phyloP scores from a whole-genome alignment of 495 filamentous ascomycete species.

The Aspergillus avenaceus region DNA sequence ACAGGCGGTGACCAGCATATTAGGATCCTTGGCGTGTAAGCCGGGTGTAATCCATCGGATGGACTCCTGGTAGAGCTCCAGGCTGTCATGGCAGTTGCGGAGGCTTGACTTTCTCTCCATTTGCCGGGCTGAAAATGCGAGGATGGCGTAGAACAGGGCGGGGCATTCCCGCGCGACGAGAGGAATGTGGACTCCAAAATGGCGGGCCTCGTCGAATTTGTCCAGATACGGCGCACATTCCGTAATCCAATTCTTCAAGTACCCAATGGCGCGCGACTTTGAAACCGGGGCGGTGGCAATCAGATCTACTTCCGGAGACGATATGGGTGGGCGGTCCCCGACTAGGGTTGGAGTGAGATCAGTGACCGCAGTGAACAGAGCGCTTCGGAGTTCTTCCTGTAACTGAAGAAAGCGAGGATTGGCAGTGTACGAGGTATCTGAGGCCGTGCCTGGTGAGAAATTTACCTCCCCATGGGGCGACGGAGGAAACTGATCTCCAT shows the following conservation, averaged over 20 bases:
- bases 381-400: background rate
- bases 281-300: background rate
- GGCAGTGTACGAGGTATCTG: background rate
- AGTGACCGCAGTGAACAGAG: background rate
- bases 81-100: background rate
- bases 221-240: background rate
- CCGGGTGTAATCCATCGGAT: background rate
- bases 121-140: background rate
- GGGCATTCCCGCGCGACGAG: background rate
- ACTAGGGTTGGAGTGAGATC: background rate
- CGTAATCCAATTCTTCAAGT: background rate
- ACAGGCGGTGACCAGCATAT: background rate
- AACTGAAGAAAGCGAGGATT: background rate
- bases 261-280: background rate
- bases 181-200: background rate
- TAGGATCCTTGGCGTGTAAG: background rate
- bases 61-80: background rate
- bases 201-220: background rate
- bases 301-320: background rate
- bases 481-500: background rate
- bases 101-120: background rate
- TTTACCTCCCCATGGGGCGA: background rate
- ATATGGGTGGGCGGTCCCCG: background rate
- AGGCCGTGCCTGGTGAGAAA: background rate
- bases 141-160: background rate